Evolutionary conservation across 2,329 filamentous ascomycete genomes (phyloP).

Genomic region (Colletotrichum sp.): DNA sequence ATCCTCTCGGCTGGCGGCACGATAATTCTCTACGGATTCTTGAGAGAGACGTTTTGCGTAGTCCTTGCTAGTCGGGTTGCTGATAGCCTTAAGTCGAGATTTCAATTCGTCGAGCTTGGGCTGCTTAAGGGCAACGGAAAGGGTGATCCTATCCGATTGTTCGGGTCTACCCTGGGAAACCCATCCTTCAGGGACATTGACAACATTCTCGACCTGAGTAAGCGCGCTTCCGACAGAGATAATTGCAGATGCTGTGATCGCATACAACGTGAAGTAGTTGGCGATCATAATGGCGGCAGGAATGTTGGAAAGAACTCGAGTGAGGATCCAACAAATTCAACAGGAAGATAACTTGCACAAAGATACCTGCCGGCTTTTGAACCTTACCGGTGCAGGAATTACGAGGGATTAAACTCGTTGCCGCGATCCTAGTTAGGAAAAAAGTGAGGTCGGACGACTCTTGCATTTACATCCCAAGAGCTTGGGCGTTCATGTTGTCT

Average conservation of each 20-base stretch:
- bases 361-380: not conserved
- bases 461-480: not conserved
- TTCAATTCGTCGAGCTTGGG: not conserved
- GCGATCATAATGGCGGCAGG: not conserved
- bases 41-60: not conserved
- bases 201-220: not conserved
- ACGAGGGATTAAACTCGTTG: not conserved
- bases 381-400: not conserved
- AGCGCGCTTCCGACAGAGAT: not conserved
- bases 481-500: not conserved
- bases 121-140: not conserved
- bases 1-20: conserved; percentile 22
- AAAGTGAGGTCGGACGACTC: not conserved
- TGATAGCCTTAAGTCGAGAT: not conserved
- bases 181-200: not conserved
- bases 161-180: not conserved
- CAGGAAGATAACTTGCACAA: not conserved
- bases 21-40: not conserved
- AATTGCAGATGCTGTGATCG: not conserved
- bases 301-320: not conserved
- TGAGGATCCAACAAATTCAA: not conserved
- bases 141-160: not conserved
- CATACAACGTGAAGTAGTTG: not conserved
- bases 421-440: not conserved
- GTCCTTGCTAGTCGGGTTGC: not conserved